Evolutionary conservation across 2,329 filamentous ascomycete genomes (phyloP).

Genomic region (Ceratocystis cubensis): DNA sequence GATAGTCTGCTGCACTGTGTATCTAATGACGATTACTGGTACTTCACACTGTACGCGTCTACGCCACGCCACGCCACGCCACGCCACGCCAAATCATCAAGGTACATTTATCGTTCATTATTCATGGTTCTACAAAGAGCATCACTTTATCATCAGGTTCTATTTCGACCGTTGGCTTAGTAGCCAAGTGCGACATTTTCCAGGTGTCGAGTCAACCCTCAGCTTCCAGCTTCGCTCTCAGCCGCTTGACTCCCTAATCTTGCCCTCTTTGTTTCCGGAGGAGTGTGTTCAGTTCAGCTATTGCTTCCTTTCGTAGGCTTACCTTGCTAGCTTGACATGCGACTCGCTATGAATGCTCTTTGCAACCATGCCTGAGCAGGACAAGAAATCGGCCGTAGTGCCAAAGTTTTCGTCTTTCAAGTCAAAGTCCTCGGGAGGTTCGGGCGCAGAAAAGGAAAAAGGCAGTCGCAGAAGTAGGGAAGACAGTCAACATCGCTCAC

Average conservation of each 20-base stretch:
- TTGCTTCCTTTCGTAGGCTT: not conserved
- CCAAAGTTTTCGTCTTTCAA: conserved; percentile 69
- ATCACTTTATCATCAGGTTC: too few species aligned
- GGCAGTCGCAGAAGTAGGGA: not conserved
- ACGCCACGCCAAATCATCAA: too few species aligned
- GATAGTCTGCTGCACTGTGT: too few species aligned
- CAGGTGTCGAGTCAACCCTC: too few species aligned
- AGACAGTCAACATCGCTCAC: not conserved
- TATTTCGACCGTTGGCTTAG: too few species aligned
- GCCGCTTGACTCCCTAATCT: not conserved
- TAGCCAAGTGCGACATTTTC: too few species aligned
- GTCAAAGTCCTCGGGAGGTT: conserved; percentile 14
- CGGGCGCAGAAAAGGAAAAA: not conserved
- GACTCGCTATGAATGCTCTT: not conserved
- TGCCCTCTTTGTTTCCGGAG: not conserved
- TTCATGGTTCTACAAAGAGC: too few species aligned
- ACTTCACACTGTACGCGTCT: too few species aligned
- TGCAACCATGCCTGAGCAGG: conserved; percentile 25
- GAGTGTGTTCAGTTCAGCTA: not conserved
- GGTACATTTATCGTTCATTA: too few species aligned
- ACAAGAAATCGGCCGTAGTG: conserved; percentile 29
- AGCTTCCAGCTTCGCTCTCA: not conserved
- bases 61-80: too few species aligned
- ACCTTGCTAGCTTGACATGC: not conserved
- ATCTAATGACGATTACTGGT: too few species aligned